phyloP scores from a whole-genome alignment of 208 protist species.

The Crithidia expoeki region DNA sequence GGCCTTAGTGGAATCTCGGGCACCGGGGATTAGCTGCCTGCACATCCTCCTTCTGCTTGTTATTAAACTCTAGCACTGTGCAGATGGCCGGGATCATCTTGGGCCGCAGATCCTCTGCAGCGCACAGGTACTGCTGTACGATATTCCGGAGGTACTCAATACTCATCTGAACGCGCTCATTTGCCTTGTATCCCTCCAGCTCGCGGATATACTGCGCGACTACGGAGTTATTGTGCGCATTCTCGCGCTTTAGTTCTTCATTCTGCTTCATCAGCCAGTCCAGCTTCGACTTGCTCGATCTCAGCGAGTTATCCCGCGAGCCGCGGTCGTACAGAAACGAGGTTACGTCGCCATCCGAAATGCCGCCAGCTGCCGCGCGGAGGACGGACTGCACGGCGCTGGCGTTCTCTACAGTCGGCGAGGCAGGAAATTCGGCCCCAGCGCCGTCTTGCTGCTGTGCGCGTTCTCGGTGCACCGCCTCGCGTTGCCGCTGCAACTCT shows the following conservation, averaged over 20 bases:
- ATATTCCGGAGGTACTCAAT: conserved; percentile 86
- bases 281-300: conserved; percentile 26
- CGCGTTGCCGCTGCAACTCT: conserved; percentile 75
- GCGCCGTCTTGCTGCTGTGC: conserved; percentile 10
- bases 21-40: conserved; percentile 64
- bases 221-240: conserved; percentile 66
- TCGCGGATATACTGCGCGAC: conserved; percentile 73
- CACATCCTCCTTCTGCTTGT: conserved; percentile 77
- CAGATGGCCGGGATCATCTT: conserved; percentile 90
- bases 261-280: conserved; percentile 57
- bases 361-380: conserved; percentile 37
- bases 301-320: conserved; percentile 38
- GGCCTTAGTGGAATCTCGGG: conserved; percentile 64
- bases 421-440: background rate
- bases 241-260: conserved; percentile 47
- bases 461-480: conserved; percentile 58
- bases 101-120: conserved; percentile 60
- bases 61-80: conserved; percentile 82
- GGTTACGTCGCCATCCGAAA: conserved; percentile 61
- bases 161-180: conserved; percentile 68
- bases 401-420: conserved; percentile 1
- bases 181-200: conserved; percentile 61
- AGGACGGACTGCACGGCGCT: conserved; percentile 32
- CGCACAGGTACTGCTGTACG: conserved; percentile 76
- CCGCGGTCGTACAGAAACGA: conserved; percentile 43